Evolutionary conservation across 2,329 filamentous ascomycete genomes (phyloP).

Genomic region (Keithomyces neogunnii): DNA sequence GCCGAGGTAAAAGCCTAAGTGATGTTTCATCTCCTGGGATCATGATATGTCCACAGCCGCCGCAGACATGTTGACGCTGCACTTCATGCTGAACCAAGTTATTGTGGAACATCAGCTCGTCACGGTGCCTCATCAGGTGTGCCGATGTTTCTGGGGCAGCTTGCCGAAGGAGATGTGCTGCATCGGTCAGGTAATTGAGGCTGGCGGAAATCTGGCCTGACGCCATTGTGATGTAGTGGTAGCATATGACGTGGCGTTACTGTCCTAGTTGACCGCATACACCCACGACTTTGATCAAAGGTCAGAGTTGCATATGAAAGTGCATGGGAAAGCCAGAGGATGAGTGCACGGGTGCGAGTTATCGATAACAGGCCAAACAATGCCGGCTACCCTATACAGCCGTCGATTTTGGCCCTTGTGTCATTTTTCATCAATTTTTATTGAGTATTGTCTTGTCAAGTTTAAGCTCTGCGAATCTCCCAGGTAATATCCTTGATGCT

Average conservation of each 20-base stretch:
- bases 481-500: conserved; percentile 85
- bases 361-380: neutral
- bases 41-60: conserved; percentile 53
- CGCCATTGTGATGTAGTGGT: conserved; percentile 8
- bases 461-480: conserved; percentile 67
- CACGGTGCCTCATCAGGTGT: conserved; percentile 47
- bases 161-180: conserved; percentile 46
- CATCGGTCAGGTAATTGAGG: conserved; percentile 44
- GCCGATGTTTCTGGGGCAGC: conserved; percentile 49
- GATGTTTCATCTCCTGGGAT: conserved; percentile 38
- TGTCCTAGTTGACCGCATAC: neutral
- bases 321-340: too few relatives aligned
- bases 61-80: conserved; percentile 48
- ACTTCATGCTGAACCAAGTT: conserved; percentile 34
- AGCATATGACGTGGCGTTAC: neutral
- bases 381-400: neutral
- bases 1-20: conserved; percentile 28
- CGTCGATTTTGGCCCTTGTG: too few relatives aligned
- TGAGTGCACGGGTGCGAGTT: neutral
- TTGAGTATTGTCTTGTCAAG: neutral
- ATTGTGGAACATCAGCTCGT: conserved; percentile 39
- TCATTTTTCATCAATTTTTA: neutral
- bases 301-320: too few relatives aligned
- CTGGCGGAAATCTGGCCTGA: conserved; percentile 11
- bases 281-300: too few relatives aligned